phyloP scores from a whole-genome alignment of 139 green algal species.

The Penium margaritaceum region DNA sequence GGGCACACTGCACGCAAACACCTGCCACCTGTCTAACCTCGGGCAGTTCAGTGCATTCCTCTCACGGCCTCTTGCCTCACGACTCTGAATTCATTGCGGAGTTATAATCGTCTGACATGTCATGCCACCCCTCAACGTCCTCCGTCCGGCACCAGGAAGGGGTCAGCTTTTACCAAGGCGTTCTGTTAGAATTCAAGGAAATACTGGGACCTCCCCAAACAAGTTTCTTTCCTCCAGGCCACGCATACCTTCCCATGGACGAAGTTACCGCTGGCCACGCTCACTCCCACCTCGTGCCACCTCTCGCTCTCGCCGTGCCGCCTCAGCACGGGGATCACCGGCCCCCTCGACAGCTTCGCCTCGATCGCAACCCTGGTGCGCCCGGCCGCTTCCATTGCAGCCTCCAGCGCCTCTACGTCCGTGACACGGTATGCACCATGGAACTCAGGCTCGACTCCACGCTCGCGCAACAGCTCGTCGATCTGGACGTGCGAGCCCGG shows the following conservation, averaged over 20 bases:
- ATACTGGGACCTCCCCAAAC: no score
- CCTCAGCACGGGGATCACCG: slow-evolving; percentile 72
- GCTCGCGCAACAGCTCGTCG: slow-evolving; percentile 42
- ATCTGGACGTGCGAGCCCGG: slow-evolving; percentile 66
- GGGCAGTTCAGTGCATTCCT: no score
- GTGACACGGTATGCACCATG: slow-evolving; percentile 76
- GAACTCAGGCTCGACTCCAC: slow-evolving; percentile 40
- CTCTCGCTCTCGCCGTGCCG: slow-evolving; percentile 67
- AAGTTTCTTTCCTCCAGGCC: no score
- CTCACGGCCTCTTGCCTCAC: no score
- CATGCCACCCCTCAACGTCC: no score
- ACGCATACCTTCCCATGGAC: slow-evolving; percentile 64
- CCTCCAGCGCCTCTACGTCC: slow-evolving; percentile 54
- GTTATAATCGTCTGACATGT: no score
- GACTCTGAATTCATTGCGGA: no score
- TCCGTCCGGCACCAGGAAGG: no score
- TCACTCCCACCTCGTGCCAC: slow-evolving; percentile 52
- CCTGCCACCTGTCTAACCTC: no score
- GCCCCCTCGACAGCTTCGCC: slow-evolving; percentile 63
- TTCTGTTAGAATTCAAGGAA: no score
- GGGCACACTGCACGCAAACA: no score
- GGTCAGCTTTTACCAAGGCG: no score
- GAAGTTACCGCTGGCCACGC: slow-evolving; percentile 78
- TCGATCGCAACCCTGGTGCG: slow-evolving; percentile 62
- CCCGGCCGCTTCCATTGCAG: slow-evolving; percentile 65